Conservation (phyloP, 1,284 basidiomycete genomes). For the Athelia psychrophila region DNA sequence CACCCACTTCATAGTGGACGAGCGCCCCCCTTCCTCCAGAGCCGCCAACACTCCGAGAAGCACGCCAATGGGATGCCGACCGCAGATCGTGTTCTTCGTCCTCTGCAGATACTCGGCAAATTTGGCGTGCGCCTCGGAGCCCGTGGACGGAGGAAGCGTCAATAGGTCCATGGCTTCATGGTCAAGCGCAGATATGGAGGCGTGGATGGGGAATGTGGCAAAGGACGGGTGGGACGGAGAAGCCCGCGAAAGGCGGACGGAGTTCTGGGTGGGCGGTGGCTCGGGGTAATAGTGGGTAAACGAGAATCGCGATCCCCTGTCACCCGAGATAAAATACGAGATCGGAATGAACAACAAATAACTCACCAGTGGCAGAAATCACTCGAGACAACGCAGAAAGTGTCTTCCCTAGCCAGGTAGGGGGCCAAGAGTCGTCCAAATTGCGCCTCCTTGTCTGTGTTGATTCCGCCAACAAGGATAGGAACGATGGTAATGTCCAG, state of each 20-base stretch:
- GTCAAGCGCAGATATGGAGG: conserved; percentile 76
- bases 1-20: conserved; percentile 68
- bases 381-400: conserved; percentile 88
- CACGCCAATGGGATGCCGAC: conserved; percentile 93
- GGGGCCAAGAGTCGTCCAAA: conserved; percentile 78
- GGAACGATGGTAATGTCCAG: conserved; percentile 83
- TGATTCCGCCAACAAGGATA: conserved; percentile 87
- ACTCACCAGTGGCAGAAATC: conserved; percentile 98
- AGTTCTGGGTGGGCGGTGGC: conserved; percentile 49
- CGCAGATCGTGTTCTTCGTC: conserved; percentile 97
- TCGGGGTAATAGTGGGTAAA: conserved; percentile 90
- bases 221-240: conserved; percentile 36
- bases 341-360: neutral
- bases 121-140: conserved; percentile 50
- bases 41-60: conserved; percentile 74
- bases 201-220: conserved; percentile 53
- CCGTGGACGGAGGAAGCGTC: conserved; percentile 52
- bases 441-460: conserved; percentile 50
- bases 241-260: conserved; percentile 49
- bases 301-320: conserved; percentile 86
- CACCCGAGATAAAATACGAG: conserved; percentile 3
- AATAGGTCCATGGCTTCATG: conserved; percentile 77
- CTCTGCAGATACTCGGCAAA: conserved; percentile 76
- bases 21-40: conserved; percentile 49
- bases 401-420: conserved; percentile 75